These are phyloP conservation scores for Epichloe sp. DNA, from an alignment of 2,329 filamentous ascomycete species.

Conservation along the genomic window DNA sequence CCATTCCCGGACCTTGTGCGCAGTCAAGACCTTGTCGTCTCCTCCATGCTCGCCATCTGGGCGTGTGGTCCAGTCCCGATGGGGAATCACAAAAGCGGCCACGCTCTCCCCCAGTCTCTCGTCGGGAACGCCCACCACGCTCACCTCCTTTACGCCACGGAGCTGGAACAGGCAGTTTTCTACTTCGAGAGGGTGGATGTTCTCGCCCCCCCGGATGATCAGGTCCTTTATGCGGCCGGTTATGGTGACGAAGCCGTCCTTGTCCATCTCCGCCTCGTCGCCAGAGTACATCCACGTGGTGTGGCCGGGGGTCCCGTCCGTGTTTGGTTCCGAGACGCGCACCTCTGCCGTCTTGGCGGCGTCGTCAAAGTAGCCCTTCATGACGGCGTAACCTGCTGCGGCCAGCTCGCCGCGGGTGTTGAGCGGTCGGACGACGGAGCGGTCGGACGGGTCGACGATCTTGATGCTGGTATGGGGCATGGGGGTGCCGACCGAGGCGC, in stretches of 20 bases:
- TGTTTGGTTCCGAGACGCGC: slow-evolving; percentile 33
- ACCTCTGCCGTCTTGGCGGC: slow-evolving; percentile 55
- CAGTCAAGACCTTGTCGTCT: slow-evolving; percentile 26
- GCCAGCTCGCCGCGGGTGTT: slow-evolving; percentile 68
- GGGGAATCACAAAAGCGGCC: slow-evolving; percentile 64
- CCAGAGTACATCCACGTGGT: slow-evolving; percentile 82
- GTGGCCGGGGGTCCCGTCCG: slow-evolving; percentile 10
- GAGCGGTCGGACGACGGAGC: slow-evolving; percentile 48
- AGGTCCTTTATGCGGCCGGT: slow-evolving; percentile 90
- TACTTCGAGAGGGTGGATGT: slow-evolving; percentile 87
- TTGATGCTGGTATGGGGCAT: slow-evolving; percentile 72
- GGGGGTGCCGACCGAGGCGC: slow-evolving; percentile 62
- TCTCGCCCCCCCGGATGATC: slow-evolving; percentile 90
- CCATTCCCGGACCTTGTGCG: slow-evolving; percentile 55
- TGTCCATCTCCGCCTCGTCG: slow-evolving; percentile 80
- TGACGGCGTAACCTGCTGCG: slow-evolving; percentile 72
- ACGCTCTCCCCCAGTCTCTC: slow-evolving; percentile 82
- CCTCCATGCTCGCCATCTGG: slow-evolving; percentile 14
- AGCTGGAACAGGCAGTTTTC: slow-evolving; percentile 77
- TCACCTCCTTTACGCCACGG: slow-evolving; percentile 57
- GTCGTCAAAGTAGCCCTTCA: slow-evolving; percentile 86
- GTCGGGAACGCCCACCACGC: slow-evolving; percentile 74
- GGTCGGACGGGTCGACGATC: slow-evolving; percentile 58
- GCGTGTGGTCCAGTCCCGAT: slow-evolving; percentile 15
- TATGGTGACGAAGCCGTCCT: slow-evolving; percentile 72